Conservation (phyloP, 1,139 yeast species). For the Magnusiomyces ingens region DNA sequence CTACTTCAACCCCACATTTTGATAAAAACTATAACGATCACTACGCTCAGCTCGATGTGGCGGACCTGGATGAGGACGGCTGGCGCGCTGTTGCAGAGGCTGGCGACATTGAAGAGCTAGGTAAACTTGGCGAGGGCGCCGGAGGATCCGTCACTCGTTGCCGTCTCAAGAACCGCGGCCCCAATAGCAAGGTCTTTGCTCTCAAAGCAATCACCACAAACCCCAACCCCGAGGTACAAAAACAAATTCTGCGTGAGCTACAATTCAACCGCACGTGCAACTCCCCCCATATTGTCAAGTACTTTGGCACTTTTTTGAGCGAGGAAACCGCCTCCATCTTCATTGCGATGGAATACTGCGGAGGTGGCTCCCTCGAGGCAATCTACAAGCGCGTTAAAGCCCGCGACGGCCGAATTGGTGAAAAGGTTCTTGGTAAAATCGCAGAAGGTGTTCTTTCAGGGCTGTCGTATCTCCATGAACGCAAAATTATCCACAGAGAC, state of each 20-base stretch:
- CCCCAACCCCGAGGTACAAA: conserved; percentile 73
- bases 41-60: conserved; percentile 35
- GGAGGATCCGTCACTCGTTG: conserved; percentile 90
- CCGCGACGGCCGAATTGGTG: conserved; percentile 82
- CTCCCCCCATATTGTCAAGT: conserved; percentile 79
- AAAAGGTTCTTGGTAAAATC: conserved; percentile 81
- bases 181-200: conserved; percentile 57
- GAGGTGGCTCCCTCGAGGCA: conserved; percentile 84
- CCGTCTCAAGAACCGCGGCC: conserved; percentile 36
- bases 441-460: conserved; percentile 84
- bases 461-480: conserved; percentile 77
- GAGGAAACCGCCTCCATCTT: conserved; percentile 70
- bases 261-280: conserved; percentile 79
- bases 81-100: conserved; percentile 64
- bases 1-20: neutral
- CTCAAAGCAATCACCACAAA: conserved; percentile 72
- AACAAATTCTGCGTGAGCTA: conserved; percentile 80
- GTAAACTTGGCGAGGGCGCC: conserved; percentile 83
- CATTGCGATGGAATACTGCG: conserved; percentile 97
- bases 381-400: conserved; percentile 61
- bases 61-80: conserved; percentile 63
- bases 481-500: conserved; percentile 82
- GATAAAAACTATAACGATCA: neutral
- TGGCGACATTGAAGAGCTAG: conserved; percentile 54
- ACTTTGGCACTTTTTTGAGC: conserved; percentile 84